Evolutionary conservation across 2,329 filamentous ascomycete species (phyloP).

Genomic region (Talaromyces piceae): DNA sequence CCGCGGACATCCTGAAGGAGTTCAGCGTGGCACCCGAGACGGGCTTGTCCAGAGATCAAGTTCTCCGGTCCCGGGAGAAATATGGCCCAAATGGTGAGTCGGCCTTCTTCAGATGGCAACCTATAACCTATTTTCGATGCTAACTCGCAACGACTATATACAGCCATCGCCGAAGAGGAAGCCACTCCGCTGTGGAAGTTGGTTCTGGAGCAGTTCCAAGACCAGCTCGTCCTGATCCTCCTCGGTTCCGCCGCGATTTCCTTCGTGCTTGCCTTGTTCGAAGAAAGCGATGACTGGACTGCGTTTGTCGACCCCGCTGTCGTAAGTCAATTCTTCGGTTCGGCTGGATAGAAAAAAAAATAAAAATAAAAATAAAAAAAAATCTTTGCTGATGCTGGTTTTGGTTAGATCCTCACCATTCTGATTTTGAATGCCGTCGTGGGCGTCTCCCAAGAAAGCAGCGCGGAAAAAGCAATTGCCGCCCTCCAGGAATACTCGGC

Average conservation of each 20-base stretch:
- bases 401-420: conserved; percentile 81
- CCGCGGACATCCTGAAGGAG: conserved; percentile 44
- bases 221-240: conserved; percentile 93
- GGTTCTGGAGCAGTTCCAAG: conserved; percentile 97
- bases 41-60: conserved; percentile 46
- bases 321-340: conserved; percentile 52
- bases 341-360: too few species aligned
- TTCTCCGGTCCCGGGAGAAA: conserved; percentile 38
- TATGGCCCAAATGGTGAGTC: conserved; percentile 50
- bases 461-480: conserved; percentile 95
- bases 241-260: conserved; percentile 88
- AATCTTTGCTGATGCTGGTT: conserved; percentile 13
- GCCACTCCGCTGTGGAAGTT: conserved; percentile 95
- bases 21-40: conserved; percentile 45
- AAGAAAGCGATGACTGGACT: conserved; percentile 88
- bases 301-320: conserved; percentile 95
- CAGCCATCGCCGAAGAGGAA: conserved; percentile 77
- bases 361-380: neutral
- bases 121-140: neutral
- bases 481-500: conserved; percentile 98
- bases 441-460: conserved; percentile 96
- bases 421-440: conserved; percentile 94
- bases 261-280: conserved; percentile 86
- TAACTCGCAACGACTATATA: neutral
- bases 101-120: neutral